These are phyloP conservation scores for Tuber brumale DNA, from an alignment of 495 filamentous ascomycete genomes.

Conservation along the genomic window DNA sequence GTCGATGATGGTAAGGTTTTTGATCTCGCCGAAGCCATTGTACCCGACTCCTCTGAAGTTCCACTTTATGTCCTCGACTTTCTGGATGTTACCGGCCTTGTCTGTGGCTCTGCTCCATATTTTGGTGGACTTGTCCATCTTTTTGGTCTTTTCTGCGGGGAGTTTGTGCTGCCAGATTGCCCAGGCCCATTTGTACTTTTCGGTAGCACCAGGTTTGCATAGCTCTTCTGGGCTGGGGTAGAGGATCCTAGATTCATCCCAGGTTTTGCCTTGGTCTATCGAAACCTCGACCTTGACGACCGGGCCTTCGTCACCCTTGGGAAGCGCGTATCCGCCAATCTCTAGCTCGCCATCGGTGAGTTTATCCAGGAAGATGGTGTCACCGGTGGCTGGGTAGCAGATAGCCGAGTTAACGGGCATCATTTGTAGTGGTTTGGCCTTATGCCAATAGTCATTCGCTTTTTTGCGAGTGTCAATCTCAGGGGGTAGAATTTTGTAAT, in stretches of 20 bases:
- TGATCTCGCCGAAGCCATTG: constrained; percentile 55
- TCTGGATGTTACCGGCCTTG: constrained; percentile 49
- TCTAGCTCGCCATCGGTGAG: constrained; percentile 44
- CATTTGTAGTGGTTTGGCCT: constrained; percentile 46
- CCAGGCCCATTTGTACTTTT: constrained; percentile 40
- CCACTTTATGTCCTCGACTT: constrained; percentile 47
- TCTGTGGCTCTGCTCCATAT: constrained; percentile 53
- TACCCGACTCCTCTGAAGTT: constrained; percentile 57
- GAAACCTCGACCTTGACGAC: constrained; percentile 52
- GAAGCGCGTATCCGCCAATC: constrained; percentile 55
- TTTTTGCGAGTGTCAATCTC: constrained; percentile 45
- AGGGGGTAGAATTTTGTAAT: constrained; percentile 52
- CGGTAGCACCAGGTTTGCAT: constrained; percentile 7
- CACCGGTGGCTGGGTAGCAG: constrained; percentile 46
- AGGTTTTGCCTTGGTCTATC: constrained; percentile 48
- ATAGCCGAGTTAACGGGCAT: constrained; percentile 54
- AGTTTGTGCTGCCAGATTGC: constrained; percentile 36
- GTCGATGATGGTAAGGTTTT: constrained; percentile 44
- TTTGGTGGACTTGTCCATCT: constrained; percentile 41
- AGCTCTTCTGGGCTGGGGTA: constrained; percentile 22
- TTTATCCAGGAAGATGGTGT: constrained; percentile 42
- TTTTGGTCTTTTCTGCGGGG: constrained; percentile 36
- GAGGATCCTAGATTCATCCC: constrained; percentile 48
- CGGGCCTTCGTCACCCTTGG: constrained; percentile 51
- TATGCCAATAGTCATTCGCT: constrained; percentile 49